Conservation (phyloP, 2,329 filamentous ascomycete species). For the Mycocentrospora acerina region DNA sequence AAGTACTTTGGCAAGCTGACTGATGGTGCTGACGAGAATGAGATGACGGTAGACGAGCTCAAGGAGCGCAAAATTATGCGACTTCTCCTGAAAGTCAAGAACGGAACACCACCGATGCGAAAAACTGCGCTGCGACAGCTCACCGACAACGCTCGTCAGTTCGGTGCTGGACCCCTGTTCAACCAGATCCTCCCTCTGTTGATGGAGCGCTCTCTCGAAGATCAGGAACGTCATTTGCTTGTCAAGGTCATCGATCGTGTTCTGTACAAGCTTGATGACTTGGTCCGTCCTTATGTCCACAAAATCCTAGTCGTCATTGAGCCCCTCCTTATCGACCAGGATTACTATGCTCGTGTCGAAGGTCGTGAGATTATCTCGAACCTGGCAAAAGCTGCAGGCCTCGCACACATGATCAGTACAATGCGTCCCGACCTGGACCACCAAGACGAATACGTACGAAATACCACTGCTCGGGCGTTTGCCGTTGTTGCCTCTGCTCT, state of each 20-base stretch:
- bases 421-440: conserved; percentile 99
- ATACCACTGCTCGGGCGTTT: conserved; percentile 95
- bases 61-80: conserved; percentile 99
- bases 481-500: conserved; percentile 95
- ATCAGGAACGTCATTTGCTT: conserved; percentile 95
- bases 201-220: conserved; percentile 97
- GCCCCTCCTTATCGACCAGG: conserved; percentile 97
- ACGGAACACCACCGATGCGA: conserved; percentile 96
- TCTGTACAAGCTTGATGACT: conserved; percentile 95
- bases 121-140: conserved; percentile 97
- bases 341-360: conserved; percentile 98
- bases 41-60: conserved; percentile 87
- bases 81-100: conserved; percentile 95
- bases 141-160: conserved; percentile 95
- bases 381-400: conserved; percentile 90
- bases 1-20: conserved; percentile 97
- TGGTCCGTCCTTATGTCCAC: conserved; percentile 94
- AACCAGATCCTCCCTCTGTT: conserved; percentile 95
- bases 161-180: conserved; percentile 90
- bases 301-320: conserved; percentile 99
- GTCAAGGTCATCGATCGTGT: conserved; percentile 99
- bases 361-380: conserved; percentile 99
- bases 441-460: conserved; percentile 96
- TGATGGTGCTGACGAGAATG: conserved; percentile 88
- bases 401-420: conserved; percentile 98